Evolutionary conservation across 805 yeast species (phyloP).

Genomic region (Peterozyma xylosa): DNA sequence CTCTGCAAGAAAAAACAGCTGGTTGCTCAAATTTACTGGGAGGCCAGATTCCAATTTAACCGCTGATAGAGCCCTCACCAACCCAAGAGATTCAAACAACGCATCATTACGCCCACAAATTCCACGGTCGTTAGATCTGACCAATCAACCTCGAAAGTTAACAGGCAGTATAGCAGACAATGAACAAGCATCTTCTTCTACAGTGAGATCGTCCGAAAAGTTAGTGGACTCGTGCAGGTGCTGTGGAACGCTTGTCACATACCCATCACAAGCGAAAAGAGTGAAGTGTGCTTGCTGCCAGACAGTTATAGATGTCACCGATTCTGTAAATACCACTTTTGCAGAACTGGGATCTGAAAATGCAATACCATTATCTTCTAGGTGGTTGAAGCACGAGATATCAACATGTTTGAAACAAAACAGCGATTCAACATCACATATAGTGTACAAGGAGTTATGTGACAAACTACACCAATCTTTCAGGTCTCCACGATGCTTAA

Average conservation of each 20-base stretch:
- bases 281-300: slow-evolving; percentile 60
- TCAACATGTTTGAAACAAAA: too few relatives aligned
- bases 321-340: slow-evolving; percentile 13
- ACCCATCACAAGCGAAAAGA: slow-evolving; percentile 25
- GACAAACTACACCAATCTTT: slow-evolving; percentile 38
- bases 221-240: slow-evolving; percentile 30
- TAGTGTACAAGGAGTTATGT: slow-evolving; percentile 42
- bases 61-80: not conserved
- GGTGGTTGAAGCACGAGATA: too few relatives aligned
- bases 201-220: not conserved
- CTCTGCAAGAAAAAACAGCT: slow-evolving; percentile 2
- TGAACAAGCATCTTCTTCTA: not conserved
- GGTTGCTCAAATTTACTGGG: slow-evolving; percentile 7
- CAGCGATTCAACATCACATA: slow-evolving; percentile 9
- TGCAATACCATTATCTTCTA: too few relatives aligned
- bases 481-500: slow-evolving; percentile 36
- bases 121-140: too few relatives aligned
- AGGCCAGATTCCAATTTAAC: slow-evolving; percentile 1
- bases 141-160: not conserved
- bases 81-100: not conserved
- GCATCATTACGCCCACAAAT: not conserved
- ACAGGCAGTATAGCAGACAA: too few relatives aligned
- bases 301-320: slow-evolving; percentile 27
- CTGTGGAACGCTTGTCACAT: slow-evolving; percentile 36
- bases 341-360: too few relatives aligned